Conservation (phyloP, 129 eudicot species). For the Flaveria robusta region DNA sequence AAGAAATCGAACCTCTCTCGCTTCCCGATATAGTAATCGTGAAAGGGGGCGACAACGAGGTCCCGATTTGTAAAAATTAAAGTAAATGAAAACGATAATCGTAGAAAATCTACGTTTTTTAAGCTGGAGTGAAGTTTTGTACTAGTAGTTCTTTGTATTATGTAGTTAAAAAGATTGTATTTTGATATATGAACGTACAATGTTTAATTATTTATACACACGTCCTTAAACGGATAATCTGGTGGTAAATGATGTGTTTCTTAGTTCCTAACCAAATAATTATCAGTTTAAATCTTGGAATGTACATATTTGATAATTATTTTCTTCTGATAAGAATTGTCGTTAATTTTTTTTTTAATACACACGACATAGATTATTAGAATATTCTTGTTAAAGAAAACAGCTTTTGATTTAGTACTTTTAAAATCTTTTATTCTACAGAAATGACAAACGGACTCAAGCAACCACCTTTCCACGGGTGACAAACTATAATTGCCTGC, state of each 20-base stretch:
- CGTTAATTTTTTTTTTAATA: not conserved
- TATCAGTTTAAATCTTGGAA: too few relatives aligned
- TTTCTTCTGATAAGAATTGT: too few relatives aligned
- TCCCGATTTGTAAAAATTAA: conserved; percentile 8
- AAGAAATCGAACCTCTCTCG: conserved; percentile 44
- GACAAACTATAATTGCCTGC: not conserved
- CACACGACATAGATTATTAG: not conserved
- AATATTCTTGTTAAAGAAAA: not conserved
- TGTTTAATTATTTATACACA: too few relatives aligned
- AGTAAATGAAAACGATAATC: not conserved
- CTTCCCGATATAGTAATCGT: conserved; percentile 31
- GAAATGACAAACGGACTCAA: not conserved
- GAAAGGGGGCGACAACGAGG: conserved; percentile 19
- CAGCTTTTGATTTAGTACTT: too few relatives aligned
- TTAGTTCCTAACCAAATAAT: too few relatives aligned
- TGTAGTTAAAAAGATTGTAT: not conserved
- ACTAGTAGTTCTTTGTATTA: not conserved
- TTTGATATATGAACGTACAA: not conserved
- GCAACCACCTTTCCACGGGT: not conserved
- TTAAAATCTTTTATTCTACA: too few relatives aligned
- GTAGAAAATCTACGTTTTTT: not conserved
- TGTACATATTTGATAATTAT: too few relatives aligned
- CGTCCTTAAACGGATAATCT: too few relatives aligned
- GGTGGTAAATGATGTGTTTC: too few relatives aligned
- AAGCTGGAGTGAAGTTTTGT: conserved; percentile 16